Base-by-base conservation (phyloP, 805 yeast species). In the Wickerhamomyces bovis region DNA sequence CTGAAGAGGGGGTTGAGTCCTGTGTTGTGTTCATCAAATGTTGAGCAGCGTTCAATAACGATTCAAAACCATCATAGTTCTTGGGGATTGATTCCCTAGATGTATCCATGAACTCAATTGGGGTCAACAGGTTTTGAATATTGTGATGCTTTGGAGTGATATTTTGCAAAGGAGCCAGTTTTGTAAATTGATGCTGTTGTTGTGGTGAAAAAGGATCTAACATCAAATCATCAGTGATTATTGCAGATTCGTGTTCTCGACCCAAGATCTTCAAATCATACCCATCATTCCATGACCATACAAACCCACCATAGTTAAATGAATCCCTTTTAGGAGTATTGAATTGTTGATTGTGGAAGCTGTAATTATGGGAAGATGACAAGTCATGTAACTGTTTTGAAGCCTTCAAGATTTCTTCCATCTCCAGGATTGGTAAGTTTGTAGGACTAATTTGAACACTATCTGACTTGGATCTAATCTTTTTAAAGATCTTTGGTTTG, bases 241-340 rank as follows among this genome's bases (percentile, higher is more conserved):
- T 35, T 3, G 43, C 53, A 6, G 45, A 52, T n/a, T 51, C 50
- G n/a, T 38, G 26, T 26, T 57, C 59, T 33, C 49, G 52, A 2
- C 61, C 61, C 19, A 57, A 26, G 10, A 58, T 51, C 2, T 45
- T 50, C 23, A 57, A 41, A 39, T 52, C 52, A 40, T 57, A 47
- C 9, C 56, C 53, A 42, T 57, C 54, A 3, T 49, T 43, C 56
- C 60, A 60, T 22, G 50, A 45, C 64, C 64, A 60, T 13, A 57
- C 52, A 38, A 57, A 58, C 2, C 64, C 64, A 40, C 61, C 64
- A 53, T 58, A 60, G 28, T 55, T 54, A 42, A 58, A 60, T 0
- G 56, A 52, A 25, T 36, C 33, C 23, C 21, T 36, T 16, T 18
- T 43, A 9, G 2, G 38, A 30, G 43, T 31, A n/a, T 39, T 44